These are phyloP conservation scores for Quercus agrifolia DNA, from an alignment of 306 rosid genomes.

Conservation along the genomic window DNA sequence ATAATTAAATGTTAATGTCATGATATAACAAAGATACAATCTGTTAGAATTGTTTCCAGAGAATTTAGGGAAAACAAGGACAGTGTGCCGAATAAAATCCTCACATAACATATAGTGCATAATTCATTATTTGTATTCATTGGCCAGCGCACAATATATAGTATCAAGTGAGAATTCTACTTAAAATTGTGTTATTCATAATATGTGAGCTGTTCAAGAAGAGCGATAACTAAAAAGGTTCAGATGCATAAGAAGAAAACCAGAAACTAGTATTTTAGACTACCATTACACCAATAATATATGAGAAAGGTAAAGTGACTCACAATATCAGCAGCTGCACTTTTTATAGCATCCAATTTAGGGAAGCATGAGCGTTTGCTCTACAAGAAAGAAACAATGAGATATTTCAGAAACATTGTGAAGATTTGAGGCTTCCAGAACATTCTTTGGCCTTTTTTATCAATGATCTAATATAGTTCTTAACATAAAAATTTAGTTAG, in stretches of 20 bases:
- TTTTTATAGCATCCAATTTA: conserved; percentile 78
- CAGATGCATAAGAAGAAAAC: background rate
- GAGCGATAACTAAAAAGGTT: background rate
- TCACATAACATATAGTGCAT: background rate
- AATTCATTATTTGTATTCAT: background rate
- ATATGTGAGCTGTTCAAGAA: background rate
- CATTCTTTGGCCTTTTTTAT: background rate
- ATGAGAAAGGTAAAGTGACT: conserved; percentile 37
- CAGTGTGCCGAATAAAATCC: background rate
- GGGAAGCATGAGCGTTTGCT: conserved; percentile 83
- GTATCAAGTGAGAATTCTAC: background rate
- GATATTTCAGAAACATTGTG: background rate
- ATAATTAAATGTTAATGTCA: background rate
- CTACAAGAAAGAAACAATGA: conserved; percentile 43
- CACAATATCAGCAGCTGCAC: conserved; percentile 87
- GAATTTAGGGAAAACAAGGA: background rate
- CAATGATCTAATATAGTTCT: background rate
- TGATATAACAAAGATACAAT: background rate
- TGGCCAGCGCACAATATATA: background rate
- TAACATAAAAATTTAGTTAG: background rate
- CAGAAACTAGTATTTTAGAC: conserved; percentile 4
- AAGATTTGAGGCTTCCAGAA: background rate
- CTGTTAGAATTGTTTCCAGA: background rate
- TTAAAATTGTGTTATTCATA: background rate
- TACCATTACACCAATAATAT: background rate